Base-by-base conservation (phyloP, 768 basidiomycete genomes). In the Serpula lacrymans region DNA sequence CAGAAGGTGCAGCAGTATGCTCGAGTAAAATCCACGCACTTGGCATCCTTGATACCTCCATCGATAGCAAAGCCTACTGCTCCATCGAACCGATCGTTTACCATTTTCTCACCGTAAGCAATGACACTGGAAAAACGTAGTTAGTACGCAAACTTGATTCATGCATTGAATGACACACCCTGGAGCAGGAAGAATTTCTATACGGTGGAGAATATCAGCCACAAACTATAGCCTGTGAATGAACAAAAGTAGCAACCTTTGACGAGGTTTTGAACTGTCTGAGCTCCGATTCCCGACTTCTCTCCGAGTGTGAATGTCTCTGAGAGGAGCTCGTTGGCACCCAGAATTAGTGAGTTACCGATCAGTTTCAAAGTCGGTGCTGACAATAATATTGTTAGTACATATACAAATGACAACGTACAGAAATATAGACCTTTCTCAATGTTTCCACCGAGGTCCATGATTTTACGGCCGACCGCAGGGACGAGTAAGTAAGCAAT, bases 1-100 rank as follows among this genome's bases (percentile, higher is more conserved):
- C 28, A 46, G 22, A 25, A 38, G 37, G 7, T 7, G 39, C 14
- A 20, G 6, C 24, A 44, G 5, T 11, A n/a, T 20, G 24, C 37
- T 32, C 27, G 34, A 5, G 33, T 21, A 9, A 17, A 16, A 2
- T 5, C 23, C 22, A 67, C 74, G 23, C 32, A 82, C 73, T 75
- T 62, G 0, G 88, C 84, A 54, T 93, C 91, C 54, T 91, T 91
- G 53, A 95, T 80, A 13, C 89, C 92, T n/a, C 87, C 87, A 33
- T 88, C 82, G 35, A 93, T 77, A 10, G 81, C 67, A 58, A 95
- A 93, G 11, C 90, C 92, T 13, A 64, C 67, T 7, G 72, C 67
- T 16, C 79, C 86, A 42, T 88, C 83, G 54, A 92, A 94, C 24
- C 75, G 67, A 61, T 90, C 82, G 40, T 78, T 66, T 9, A 80